Evolutionary conservation across 768 basidiomycete species (phyloP), one percentile per base, ranked within the genome.

Genomic region (Tremella mesenterica): DNA sequence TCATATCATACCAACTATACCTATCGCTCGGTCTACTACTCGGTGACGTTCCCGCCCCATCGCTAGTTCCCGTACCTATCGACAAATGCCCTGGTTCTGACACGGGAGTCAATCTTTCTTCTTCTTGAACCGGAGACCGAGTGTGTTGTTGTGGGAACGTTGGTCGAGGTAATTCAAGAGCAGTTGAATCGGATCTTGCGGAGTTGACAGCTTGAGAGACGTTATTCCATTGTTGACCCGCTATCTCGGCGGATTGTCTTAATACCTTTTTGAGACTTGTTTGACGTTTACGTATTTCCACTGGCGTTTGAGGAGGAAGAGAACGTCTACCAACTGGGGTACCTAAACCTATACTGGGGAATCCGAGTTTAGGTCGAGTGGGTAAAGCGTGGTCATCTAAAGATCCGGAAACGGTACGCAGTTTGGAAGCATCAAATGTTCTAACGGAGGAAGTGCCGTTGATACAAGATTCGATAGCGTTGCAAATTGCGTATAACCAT

Each of bases 401-500:
- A 25, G 66, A 53, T 14, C 65, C 68, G 1, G 65, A 64, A 1
- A 54, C 54, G 1, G 65, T 63, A 9, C 68, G 58, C 12, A 70
- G 59, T 46, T 63, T 66, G 21, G 60, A 64, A 7, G 60, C 50
- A 36, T 72, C 68, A 44, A 72, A 66, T 6, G 65, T 65, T 2
- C 68, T 54, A 12, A 69, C 64, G 2, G 70, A 64, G 9, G 68
- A 68, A 0, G 67, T 70, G 16, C 72, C 72, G 56, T 73, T 71
- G 48, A 73, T 65, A 27, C 61, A 63, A 8, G 70, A 71, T 54
- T 73, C 70, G 39, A 73, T 68, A 29, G 72, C 72, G 52, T 73
- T 73, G 44, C 64, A 64, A 30, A 73, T 71, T 4, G 72, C 67
- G 46, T 71, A 70, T 6, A 73, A 51, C 72, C 72, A 73, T 44